Base-by-base conservation (phyloP, 2,329 filamentous ascomycete genomes). In the Monosporascus cannonballus region DNA sequence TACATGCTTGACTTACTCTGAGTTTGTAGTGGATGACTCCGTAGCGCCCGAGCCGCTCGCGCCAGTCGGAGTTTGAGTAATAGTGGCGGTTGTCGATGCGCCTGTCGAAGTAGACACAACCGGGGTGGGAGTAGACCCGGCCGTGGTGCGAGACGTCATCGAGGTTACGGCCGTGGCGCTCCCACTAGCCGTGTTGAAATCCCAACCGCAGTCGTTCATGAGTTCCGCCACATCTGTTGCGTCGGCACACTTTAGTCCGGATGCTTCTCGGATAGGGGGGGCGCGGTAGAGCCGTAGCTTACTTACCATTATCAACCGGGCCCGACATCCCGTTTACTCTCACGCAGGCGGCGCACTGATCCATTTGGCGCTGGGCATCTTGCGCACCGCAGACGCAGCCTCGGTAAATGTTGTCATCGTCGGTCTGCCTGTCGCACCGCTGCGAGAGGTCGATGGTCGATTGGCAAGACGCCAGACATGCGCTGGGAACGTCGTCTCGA, bases 201-300 rank as follows among this genome's bases (percentile, higher is more conserved):
- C 27, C 59, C 59, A 61, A 2, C 56, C 58, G 30, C 59, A 61
- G 30, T 61, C 59, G 15, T 57, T 51, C 55, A 61, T 59, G 27
- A 61, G 55, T 7, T 61, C 56, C 2, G 56, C 54, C 9, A 59
- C 58, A 24, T 62, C 59, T 50, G 15, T 34, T 14, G 30, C 4
- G 30, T 34, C 9, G 30, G 5, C 30, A 34, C 30, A 14, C 30
- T 34, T 34, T 34, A 34, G 30, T 34, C 30, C 9, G 30, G 30
- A 34, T 34, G 9, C 30, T 34, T 34, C 30, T 11, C 1, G 30
- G 30, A 34, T 9, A 30, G 27, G 37, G 18, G 20, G 44, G 15
- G 8, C 6, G 44, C 20, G 45, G 45, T 15, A n/a, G 45, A 24
- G 24, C 24, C 11, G 8, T 47, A 25, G 45, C 3, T 15, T 37